Conservation (phyloP, 106 monocot genomes). For the Allium cepa region DNA sequence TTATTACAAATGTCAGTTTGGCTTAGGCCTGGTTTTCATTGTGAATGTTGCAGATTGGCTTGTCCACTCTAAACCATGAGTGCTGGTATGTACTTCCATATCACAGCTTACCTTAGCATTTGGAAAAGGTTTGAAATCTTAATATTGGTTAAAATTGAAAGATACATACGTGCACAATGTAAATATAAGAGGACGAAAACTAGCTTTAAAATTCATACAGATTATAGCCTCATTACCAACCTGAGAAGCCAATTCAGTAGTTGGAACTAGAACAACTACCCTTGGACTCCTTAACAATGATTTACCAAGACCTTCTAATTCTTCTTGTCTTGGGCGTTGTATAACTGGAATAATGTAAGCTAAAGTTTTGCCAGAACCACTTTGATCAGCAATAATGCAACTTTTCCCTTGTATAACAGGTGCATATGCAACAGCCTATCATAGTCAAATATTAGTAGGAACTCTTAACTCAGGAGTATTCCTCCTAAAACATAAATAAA, state of each 20-base stretch:
- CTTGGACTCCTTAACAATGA: slow-evolving; percentile 52
- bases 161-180: not conserved
- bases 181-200: not conserved
- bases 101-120: too few relatives aligned
- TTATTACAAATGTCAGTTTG: too few relatives aligned
- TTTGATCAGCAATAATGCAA: slow-evolving; percentile 93
- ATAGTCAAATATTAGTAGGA: not conserved
- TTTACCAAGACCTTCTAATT: slow-evolving; percentile 48
- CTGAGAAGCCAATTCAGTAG: slow-evolving; percentile 96
- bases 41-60: too few relatives aligned
- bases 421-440: slow-evolving; percentile 69
- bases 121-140: too few relatives aligned
- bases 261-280: slow-evolving; percentile 72
- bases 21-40: too few relatives aligned
- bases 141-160: not conserved
- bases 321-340: slow-evolving; percentile 75
- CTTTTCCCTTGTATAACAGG: slow-evolving; percentile 78
- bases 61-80: too few relatives aligned
- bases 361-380: slow-evolving; percentile 94
- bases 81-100: too few relatives aligned
- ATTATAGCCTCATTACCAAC: slow-evolving; percentile 20
- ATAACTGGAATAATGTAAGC: slow-evolving; percentile 83
- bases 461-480: too few relatives aligned
- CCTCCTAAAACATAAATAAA: too few relatives aligned
- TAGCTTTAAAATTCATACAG: too few relatives aligned